Conservation (phyloP, 2,329 filamentous ascomycete species). For the Helotiales sp. region DNA sequence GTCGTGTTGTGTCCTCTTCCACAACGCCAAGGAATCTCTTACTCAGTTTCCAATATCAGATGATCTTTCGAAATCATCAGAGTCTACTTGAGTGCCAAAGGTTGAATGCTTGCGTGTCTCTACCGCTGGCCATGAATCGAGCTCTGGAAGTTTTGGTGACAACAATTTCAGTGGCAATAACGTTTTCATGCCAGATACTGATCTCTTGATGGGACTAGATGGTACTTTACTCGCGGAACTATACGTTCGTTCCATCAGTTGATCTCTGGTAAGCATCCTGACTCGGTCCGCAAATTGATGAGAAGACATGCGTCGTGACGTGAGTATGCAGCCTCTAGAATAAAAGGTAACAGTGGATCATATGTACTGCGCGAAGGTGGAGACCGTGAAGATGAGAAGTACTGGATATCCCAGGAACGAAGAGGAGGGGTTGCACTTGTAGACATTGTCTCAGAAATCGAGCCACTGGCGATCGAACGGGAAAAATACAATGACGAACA, state of each 20-base stretch:
- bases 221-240: conserved; percentile 1
- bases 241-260: neutral
- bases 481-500: neutral
- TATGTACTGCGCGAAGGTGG: conserved; percentile 16
- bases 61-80: conserved; percentile 3
- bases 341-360: conserved; percentile 10
- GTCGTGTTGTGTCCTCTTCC: conserved; percentile 7
- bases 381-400: neutral
- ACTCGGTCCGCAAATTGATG: conserved; percentile 1
- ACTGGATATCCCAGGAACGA: conserved; percentile 4
- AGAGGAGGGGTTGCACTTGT: conserved; percentile 3
- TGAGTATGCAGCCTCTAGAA: conserved; percentile 3
- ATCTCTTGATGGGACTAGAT: conserved; percentile 14
- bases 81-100: conserved; percentile 8
- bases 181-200: conserved; percentile 30
- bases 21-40: neutral
- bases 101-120: conserved; percentile 10
- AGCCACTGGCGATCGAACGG: conserved; percentile 2
- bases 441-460: conserved; percentile 14
- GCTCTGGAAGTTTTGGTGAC: conserved; percentile 16
- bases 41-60: neutral
- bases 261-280: conserved; percentile 12
- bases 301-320: conserved; percentile 7
- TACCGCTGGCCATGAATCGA: conserved; percentile 11
- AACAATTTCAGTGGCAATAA: conserved; percentile 27